A percentile compares a stretch with the other conserved stretches of the same genome.
Conservation (phyloP, 208 protist genomes). For the Leishmania braziliensis region DNA sequence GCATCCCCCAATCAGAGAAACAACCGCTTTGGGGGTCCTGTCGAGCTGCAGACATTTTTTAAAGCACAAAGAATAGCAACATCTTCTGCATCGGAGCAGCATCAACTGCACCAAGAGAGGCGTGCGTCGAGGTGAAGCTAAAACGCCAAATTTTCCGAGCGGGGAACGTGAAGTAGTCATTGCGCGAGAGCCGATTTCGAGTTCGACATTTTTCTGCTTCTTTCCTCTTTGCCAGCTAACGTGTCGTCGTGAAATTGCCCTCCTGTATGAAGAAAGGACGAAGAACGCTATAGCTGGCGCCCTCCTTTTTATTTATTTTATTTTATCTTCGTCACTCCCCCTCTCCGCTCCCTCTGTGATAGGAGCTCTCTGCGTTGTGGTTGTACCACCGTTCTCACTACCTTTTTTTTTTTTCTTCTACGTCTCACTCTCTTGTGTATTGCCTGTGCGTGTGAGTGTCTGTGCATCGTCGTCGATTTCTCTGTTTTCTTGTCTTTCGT, state of each 20-base stretch:
- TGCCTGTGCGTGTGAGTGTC: background rate
- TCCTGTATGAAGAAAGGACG: too few relatives aligned
- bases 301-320: background rate
- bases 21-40: background rate
- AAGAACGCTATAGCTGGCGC: background rate
- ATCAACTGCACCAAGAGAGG: background rate
- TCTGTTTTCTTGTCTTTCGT: constrained; percentile 1
- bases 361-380: background rate
- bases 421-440: background rate
- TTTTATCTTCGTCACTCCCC: background rate
- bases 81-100: background rate
- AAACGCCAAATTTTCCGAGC: background rate
- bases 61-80: background rate
- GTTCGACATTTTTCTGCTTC: background rate
- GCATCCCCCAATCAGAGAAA: background rate
- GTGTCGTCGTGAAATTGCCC: background rate
- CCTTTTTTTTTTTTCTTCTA: background rate
- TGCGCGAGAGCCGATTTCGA: background rate
- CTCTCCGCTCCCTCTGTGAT: background rate
- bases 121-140: background rate
- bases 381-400: background rate
- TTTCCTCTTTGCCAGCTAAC: background rate
- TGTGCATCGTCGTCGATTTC: background rate
- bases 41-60: background rate
- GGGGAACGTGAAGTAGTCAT: background rate